phyloP scores from a whole-genome alignment of 208 protist genomes.

The Leishmania major region DNA sequence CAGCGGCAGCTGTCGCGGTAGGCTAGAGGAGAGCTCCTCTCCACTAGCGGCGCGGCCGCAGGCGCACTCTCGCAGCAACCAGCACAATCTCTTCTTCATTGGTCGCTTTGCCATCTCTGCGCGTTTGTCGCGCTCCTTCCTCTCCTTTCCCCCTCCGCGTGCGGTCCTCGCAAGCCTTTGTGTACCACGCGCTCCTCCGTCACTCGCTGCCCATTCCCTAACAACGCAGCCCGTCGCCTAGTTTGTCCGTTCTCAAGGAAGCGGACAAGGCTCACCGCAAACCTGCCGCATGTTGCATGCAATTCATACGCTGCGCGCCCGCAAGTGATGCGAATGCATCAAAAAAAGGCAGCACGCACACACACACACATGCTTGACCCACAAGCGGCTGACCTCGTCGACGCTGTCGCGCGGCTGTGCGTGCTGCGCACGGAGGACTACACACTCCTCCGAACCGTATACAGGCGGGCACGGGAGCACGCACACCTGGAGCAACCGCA shows the following conservation, averaged over 20 bases:
- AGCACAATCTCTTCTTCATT: not conserved
- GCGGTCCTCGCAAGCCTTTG: not conserved
- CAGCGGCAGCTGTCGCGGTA: not conserved
- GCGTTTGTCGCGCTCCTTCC: not conserved
- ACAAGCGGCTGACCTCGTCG: slow-evolving; percentile 32
- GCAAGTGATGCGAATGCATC: not conserved
- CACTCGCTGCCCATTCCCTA: not conserved
- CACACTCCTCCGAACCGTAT: slow-evolving; percentile 37
- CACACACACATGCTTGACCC: slow-evolving; percentile 42
- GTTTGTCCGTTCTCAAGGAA: not conserved
- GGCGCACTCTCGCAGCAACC: not conserved
- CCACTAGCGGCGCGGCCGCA: not conserved
- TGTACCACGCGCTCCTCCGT: not conserved
- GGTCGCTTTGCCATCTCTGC: not conserved
- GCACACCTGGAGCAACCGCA: not conserved
- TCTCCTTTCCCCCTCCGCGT: not conserved
- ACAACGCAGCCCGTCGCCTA: too few relatives aligned
- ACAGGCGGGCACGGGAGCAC: slow-evolving; percentile 4
- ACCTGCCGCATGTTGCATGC: not conserved
- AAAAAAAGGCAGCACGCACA: not conserved
- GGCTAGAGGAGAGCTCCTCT: not conserved
- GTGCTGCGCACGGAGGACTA: slow-evolving; percentile 59
- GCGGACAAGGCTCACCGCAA: not conserved
- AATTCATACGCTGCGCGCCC: not conserved
- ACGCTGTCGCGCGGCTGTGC: slow-evolving; percentile 44